These are phyloP conservation scores for Stephanodiscus minutulus DNA, from an alignment of 108 stramenopile species.

Conservation along the genomic window DNA sequence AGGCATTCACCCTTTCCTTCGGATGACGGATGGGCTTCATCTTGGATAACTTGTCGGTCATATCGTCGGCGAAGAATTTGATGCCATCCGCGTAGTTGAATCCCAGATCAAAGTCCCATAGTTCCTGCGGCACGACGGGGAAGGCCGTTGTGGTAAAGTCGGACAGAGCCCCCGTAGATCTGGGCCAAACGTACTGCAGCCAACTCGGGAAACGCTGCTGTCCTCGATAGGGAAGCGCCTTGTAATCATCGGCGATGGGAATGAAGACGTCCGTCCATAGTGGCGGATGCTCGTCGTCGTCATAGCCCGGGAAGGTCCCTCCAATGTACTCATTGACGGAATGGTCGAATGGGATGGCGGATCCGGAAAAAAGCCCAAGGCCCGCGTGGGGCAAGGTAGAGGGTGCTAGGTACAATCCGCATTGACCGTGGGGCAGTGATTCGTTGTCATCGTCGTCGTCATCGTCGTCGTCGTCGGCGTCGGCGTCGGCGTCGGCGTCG, in stretches of 20 bases:
- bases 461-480: conserved; percentile 3
- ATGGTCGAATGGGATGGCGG: conserved; percentile 14
- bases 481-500: not conserved
- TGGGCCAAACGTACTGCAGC: conserved; percentile 56
- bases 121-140: conserved; percentile 9
- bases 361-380: conserved; percentile 42
- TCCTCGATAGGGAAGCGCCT: conserved; percentile 55
- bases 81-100: conserved; percentile 31
- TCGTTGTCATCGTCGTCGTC: not conserved
- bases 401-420: conserved; percentile 47
- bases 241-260: conserved; percentile 54
- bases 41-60: not conserved
- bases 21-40: conserved; percentile 1
- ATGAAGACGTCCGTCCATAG: conserved; percentile 52
- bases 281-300: conserved; percentile 23
- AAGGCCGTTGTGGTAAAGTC: conserved; percentile 15
- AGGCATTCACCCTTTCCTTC: conserved; percentile 21
- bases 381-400: conserved; percentile 43
- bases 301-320: conserved; percentile 27
- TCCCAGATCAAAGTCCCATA: conserved; percentile 32
- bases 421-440: conserved; percentile 19
- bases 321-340: conserved; percentile 26
- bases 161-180: conserved; percentile 6
- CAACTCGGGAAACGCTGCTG: conserved; percentile 52
- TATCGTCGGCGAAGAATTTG: conserved; percentile 35